These are phyloP conservation scores for Solanum hybrid DNA, from an alignment of 305 asterid genomes.

Conservation along the genomic window DNA sequence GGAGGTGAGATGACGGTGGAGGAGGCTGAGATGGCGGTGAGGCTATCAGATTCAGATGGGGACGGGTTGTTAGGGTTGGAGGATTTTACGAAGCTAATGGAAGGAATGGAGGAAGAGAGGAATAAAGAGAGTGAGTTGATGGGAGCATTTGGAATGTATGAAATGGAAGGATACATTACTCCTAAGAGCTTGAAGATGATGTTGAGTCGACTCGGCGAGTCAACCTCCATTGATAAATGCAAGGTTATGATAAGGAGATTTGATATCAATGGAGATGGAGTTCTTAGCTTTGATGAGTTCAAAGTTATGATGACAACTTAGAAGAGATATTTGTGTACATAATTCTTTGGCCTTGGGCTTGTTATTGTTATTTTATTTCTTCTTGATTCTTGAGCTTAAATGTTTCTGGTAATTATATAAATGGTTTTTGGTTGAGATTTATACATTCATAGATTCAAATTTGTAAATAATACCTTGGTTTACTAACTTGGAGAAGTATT, in stretches of 20 bases:
- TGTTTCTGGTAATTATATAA: background rate
- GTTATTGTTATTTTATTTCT: background rate
- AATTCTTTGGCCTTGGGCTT: background rate
- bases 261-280: conserved; percentile 66
- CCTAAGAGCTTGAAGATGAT: conserved; percentile 43
- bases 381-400: background rate
- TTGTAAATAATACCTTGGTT: background rate
- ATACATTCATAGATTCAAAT: background rate
- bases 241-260: conserved; percentile 38
- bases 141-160: conserved; percentile 43
- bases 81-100: conserved; percentile 38
- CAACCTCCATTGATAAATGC: conserved; percentile 38
- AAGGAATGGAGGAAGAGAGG: conserved; percentile 13
- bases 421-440: background rate
- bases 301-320: conserved; percentile 37
- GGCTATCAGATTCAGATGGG: conserved; percentile 23
- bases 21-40: conserved; percentile 35
- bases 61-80: conserved; percentile 28
- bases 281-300: conserved; percentile 47
- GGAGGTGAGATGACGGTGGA: conserved; percentile 38
- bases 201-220: conserved; percentile 37
- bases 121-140: conserved; percentile 19
- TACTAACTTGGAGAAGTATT: background rate
- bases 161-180: conserved; percentile 47
- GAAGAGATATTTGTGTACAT: background rate